Conservation (phyloP, 179 eudicot species). For the Nepenthes alata region DNA sequence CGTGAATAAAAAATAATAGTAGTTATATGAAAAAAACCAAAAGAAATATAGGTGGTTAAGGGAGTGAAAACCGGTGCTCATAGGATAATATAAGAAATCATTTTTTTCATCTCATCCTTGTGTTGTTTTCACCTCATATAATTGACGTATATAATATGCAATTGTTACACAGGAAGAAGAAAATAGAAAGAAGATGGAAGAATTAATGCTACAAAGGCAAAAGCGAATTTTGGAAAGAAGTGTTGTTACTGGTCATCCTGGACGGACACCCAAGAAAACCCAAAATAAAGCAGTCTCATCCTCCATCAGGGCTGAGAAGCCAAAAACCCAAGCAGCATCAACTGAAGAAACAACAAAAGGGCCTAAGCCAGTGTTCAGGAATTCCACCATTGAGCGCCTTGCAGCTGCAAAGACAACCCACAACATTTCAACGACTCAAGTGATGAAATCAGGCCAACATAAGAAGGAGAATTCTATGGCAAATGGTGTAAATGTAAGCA, state of each 20-base stretch:
- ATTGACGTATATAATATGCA: neutral
- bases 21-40: too few species aligned
- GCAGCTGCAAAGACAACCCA: slow-evolving; percentile 45
- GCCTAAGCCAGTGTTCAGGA: slow-evolving; percentile 43
- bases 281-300: slow-evolving; percentile 17
- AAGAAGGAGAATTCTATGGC: slow-evolving; percentile 28
- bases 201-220: slow-evolving; percentile 37
- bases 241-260: slow-evolving; percentile 19
- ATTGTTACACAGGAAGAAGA: slow-evolving; percentile 51
- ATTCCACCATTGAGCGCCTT: slow-evolving; percentile 67
- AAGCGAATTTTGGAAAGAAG: slow-evolving; percentile 79
- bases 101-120: too few species aligned
- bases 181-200: slow-evolving; percentile 56
- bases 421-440: slow-evolving; percentile 23
- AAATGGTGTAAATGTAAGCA: slow-evolving; percentile 9
- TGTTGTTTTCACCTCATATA: neutral
- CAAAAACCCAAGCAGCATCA: slow-evolving; percentile 17
- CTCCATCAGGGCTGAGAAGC: slow-evolving; percentile 21
- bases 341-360: slow-evolving; percentile 22
- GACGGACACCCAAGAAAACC: slow-evolving; percentile 16
- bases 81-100: too few species aligned
- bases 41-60: too few species aligned
- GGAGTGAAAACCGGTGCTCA: too few species aligned
- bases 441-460: slow-evolving; percentile 15
- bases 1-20: too few species aligned